A percentile compares a stretch with the other conserved stretches of the same genome.
Evolutionary conservation across 164 flowering plant genomes (phyloP).

Genomic region (Amborella trichopoda): DNA sequence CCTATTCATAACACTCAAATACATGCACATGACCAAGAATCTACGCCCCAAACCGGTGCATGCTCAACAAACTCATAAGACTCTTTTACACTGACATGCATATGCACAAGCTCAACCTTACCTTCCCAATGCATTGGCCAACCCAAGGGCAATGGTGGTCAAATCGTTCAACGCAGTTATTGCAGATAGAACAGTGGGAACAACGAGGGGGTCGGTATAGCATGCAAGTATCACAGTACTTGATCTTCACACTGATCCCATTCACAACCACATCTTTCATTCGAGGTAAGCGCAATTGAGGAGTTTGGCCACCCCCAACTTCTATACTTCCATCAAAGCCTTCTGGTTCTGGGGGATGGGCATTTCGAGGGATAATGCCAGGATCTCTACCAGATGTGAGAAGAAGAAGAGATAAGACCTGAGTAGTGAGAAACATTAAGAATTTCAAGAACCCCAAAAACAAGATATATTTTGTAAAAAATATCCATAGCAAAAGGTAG

Average conservation of each 20-base stretch:
- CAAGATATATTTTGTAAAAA: background rate
- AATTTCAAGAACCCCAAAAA: background rate
- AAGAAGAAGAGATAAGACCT: constrained; percentile 76
- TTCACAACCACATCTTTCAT: constrained; percentile 76
- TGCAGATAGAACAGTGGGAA: constrained; percentile 88
- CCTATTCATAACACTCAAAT: too few species aligned
- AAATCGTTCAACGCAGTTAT: constrained; percentile 88
- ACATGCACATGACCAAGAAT: too few species aligned
- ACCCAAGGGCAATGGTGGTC: constrained; percentile 99
- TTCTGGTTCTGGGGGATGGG: constrained; percentile 97
- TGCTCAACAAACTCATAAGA: too few species aligned
- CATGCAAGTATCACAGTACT: constrained; percentile 98
- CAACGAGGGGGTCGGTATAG: constrained; percentile 97
- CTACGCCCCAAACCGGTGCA: too few species aligned
- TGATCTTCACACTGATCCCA: constrained; percentile 65
- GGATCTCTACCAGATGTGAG: constrained; percentile 97
- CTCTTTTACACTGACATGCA: too few species aligned
- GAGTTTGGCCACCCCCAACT: constrained; percentile 63
- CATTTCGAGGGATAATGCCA: constrained; percentile 91
- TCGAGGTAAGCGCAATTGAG: constrained; percentile 74
- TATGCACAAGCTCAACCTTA: constrained; percentile 18
- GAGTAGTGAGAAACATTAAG: constrained; percentile 6
- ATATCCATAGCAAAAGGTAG: too few species aligned
- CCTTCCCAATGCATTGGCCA: constrained; percentile 96
- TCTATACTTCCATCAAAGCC: constrained; percentile 54